Evolutionary conservation across 257 asterid species (phyloP).

Genomic region (Solanum bulbocastanum): DNA sequence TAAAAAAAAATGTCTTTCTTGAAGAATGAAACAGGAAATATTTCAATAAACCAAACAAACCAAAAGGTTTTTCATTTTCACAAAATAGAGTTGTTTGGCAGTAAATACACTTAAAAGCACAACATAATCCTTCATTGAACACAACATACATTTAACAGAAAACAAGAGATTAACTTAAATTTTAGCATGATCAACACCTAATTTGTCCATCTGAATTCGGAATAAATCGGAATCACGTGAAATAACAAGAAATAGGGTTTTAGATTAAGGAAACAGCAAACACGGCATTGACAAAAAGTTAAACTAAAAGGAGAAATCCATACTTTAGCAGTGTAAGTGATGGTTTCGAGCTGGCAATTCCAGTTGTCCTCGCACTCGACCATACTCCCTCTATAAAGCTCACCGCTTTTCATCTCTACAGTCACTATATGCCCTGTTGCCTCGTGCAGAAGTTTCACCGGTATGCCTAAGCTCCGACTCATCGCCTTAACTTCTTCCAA

Average conservation of each 20-base stretch:
- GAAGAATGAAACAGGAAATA: background rate
- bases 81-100: background rate
- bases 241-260: background rate
- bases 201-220: background rate
- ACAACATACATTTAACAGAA: background rate
- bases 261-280: background rate
- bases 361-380: slow-evolving; percentile 54
- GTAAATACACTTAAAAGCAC: background rate
- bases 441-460: slow-evolving; percentile 97
- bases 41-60: background rate
- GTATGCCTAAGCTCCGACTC: slow-evolving; percentile 94
- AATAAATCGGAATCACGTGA: background rate
- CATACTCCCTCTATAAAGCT: slow-evolving; percentile 92
- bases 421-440: slow-evolving; percentile 93
- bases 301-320: background rate
- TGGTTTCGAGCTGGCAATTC: slow-evolving; percentile 49
- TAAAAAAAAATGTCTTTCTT: background rate
- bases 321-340: slow-evolving; percentile 51
- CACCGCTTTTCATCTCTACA: slow-evolving; percentile 95
- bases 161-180: background rate
- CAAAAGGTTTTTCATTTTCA: background rate
- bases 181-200: background rate
- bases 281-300: background rate
- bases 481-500: slow-evolving; percentile 7
- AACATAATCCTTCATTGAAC: background rate